Percentiles rank a stretch among this genome's conserved stretches.
phyloP scores from a whole-genome alignment of 1,284 basidiomycete species.

The Earliella scabrosa region DNA sequence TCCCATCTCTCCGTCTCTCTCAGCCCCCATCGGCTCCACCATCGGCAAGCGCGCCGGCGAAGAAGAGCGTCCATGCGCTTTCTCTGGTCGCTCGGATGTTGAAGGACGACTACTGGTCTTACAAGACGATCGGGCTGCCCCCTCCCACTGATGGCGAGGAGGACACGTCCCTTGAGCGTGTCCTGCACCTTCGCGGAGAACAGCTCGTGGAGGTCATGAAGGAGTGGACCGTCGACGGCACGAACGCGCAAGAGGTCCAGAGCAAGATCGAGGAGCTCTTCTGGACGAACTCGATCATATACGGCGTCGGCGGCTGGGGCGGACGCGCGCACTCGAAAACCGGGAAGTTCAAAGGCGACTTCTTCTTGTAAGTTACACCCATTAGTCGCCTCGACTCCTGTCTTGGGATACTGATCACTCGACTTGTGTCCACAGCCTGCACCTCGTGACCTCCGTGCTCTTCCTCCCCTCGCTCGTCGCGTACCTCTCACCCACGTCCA shows the following conservation, averaged over 20 bases:
- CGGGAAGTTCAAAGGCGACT: conserved; percentile 42
- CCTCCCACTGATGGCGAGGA: conserved; percentile 27
- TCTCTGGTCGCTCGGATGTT: conserved; percentile 42
- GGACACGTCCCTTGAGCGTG: conserved; percentile 30
- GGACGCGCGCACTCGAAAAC: conserved; percentile 15
- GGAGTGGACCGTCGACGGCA: conserved; percentile 51
- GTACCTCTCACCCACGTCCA: conserved; percentile 23
- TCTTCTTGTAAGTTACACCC: conserved; percentile 36
- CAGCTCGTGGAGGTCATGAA: conserved; percentile 47
- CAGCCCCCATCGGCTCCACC: conserved; percentile 22
- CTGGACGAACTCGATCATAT: conserved; percentile 42
- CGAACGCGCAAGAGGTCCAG: conserved; percentile 37
- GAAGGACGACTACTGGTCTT: conserved; percentile 36
- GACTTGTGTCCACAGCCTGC: conserved; percentile 38
- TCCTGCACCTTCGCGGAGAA: conserved; percentile 32
- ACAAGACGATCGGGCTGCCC: conserved; percentile 47
- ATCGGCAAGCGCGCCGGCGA: conserved; percentile 23
- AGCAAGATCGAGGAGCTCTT: conserved; percentile 48
- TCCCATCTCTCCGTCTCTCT: conserved; percentile 14
- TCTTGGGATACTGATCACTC: neutral
- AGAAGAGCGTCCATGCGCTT: conserved; percentile 37
- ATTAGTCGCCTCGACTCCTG: too few species aligned
- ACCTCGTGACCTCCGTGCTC: conserved; percentile 49
- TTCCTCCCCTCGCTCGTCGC: conserved; percentile 43
- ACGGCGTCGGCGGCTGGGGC: conserved; percentile 43